Percentiles rank a stretch among this genome's conserved stretches.
Conservation (phyloP, 2,329 filamentous ascomycete species). For the Aspergillus sp. region DNA sequence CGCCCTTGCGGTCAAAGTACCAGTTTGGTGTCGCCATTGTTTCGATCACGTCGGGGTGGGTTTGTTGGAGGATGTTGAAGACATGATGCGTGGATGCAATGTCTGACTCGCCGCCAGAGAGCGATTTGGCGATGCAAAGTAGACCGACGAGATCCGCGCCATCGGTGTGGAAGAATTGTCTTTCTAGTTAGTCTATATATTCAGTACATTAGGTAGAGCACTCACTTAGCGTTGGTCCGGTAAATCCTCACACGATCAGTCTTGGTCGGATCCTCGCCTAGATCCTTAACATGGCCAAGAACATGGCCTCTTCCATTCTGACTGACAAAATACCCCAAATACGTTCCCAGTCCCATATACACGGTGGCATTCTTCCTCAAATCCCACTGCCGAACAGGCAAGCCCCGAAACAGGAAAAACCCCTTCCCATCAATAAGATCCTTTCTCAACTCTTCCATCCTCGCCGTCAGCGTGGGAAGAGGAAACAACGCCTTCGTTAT, state of each 20-base stretch:
- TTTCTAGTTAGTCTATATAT: constrained; percentile 11
- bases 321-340: constrained; percentile 81
- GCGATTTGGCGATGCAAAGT: constrained; percentile 71
- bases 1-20: constrained; percentile 91
- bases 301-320: constrained; percentile 84
- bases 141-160: constrained; percentile 79
- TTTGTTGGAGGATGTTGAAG: constrained; percentile 71
- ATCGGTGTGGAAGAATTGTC: constrained; percentile 82
- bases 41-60: constrained; percentile 74
- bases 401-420: constrained; percentile 83
- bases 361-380: constrained; percentile 74
- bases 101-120: constrained; percentile 80
- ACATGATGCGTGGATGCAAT: constrained; percentile 73
- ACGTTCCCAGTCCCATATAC: constrained; percentile 82
- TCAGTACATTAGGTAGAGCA: not conserved
- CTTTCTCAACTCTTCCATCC: not conserved
- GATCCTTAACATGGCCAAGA: constrained; percentile 83
- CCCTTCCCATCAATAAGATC: constrained; percentile 77
- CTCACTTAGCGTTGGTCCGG: constrained; percentile 68
- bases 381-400: constrained; percentile 73
- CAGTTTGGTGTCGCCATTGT: constrained; percentile 72
- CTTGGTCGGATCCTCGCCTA: constrained; percentile 73
- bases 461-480: not conserved
- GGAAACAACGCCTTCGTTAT: constrained; percentile 52
- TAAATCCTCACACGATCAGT: constrained; percentile 89